Base-by-base conservation (phyloP, 2,329 filamentous ascomycete genomes). In the Coniochaeta prunicola region DNA sequence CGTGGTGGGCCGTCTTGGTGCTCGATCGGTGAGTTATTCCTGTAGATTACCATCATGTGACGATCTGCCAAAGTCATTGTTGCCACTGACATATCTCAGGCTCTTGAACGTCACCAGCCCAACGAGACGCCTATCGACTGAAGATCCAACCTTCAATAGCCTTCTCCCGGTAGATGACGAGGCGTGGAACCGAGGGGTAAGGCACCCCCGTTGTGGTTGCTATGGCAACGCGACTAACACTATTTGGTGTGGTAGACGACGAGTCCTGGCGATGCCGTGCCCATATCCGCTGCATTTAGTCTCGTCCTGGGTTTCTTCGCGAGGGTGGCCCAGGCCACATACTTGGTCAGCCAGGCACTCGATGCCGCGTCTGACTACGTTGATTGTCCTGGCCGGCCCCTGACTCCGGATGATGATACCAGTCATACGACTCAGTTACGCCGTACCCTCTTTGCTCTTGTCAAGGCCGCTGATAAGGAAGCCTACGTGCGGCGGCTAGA, bases 111-210 rank as follows among this genome's bases (percentile, higher is more conserved):
- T 58, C 34, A 28, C 26, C 36, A 45, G 45, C 26, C 54, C 53
- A 6, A 9, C 8, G 30, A 45, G 54, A 30, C 19, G 31, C n/a
- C 31, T 59, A n/a, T 19, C 54, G 26, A 59, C 54, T 4, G 28
- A 53, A 15, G 58, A 59, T 42, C 58, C 58, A 17, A n/a, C 28
- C n/a, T 57, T 53, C 15, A 54, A 59, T 17, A 53, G 33, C 17
- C 57, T 28, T 30, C 55, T 59, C 12, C 58, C 58, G n/a, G 53
- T 57, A 31, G 58, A 59, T 30, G 58, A 59, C 33, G 19, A 19
- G 9, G 53, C 45, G 21, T 59, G 53, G 53, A 54, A 67, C 60
- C 30, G 62, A 58, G 61, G 64, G 12, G 60, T 59, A 56, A 31
- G 17, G n/a, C 36, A n/a, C 36, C 17, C 13, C 36, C 36, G n/a